phyloP scores from a whole-genome alignment of 495 filamentous ascomycete genomes.

The Penicillium macrosclerotiorum region DNA sequence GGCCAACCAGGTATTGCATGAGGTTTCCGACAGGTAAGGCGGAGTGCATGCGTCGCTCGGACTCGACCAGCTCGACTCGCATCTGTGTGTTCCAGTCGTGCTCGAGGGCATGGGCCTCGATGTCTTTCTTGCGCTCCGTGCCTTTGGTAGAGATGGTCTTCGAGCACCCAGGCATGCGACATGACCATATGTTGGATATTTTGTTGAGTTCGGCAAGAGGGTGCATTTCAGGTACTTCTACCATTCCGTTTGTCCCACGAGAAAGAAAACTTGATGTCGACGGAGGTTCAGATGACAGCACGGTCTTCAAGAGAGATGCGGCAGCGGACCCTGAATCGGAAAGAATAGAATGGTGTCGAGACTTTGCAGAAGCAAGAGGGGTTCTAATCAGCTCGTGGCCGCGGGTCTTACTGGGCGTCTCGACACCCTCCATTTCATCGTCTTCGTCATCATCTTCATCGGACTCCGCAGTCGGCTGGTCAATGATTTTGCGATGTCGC shows the following conservation, averaged over 20 bases:
- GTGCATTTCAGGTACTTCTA: constrained; percentile 39
- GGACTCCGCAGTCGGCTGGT: constrained; percentile 29
- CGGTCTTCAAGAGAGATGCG: constrained; percentile 33
- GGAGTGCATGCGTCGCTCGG: constrained; percentile 42
- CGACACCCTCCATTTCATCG: constrained; percentile 36
- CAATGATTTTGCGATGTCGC: constrained; percentile 42
- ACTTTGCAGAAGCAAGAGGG: constrained; percentile 38
- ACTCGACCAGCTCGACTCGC: constrained; percentile 55
- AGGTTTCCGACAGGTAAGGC: constrained; percentile 41
- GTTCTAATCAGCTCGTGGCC: constrained; percentile 43
- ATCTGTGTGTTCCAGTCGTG: constrained; percentile 65
- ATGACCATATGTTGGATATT: constrained; percentile 64
- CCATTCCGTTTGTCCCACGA: constrained; percentile 20
- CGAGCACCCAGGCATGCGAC: constrained; percentile 64
- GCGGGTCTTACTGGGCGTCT: constrained; percentile 46
- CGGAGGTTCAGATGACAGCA: constrained; percentile 28
- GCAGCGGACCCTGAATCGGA: constrained; percentile 29
- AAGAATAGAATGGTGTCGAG: constrained; percentile 34
- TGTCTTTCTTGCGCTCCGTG: constrained; percentile 54
- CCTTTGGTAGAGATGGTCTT: constrained; percentile 60
- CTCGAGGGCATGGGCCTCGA: constrained; percentile 61
- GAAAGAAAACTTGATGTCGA: constrained; percentile 2
- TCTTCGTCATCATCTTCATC: constrained; percentile 40
- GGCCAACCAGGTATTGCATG: constrained; percentile 27
- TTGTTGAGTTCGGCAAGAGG: constrained; percentile 8